Base-by-base conservation (phyloP, 345 rosid species). In the Citrus australasica region DNA sequence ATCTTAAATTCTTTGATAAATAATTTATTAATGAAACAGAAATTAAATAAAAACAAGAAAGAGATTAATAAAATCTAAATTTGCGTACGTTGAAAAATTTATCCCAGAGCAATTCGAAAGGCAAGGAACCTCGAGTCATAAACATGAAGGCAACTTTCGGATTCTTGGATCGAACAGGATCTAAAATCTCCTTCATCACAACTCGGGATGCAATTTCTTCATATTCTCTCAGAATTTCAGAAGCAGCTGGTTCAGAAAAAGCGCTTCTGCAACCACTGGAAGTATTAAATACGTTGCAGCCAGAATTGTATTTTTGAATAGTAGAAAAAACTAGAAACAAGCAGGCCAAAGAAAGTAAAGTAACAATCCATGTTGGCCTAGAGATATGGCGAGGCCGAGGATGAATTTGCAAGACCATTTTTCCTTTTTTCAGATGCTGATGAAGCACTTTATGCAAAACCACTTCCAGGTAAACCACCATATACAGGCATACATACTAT, bases 41-140 rank as follows among this genome's bases (percentile, higher is more conserved):
- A 32, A 64, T 32, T 32, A 32, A 63, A 9, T 61, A 9, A 62
- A 62, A 62, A 62, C 21, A 6, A 6, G 8, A 64, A 32, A 64
- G 9, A 28, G 9, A 64, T 53, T 17, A 64, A 30, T 30, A 6
- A 19, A 64, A 13, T 27, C 21, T 30, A 14, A 64, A 17, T 63
- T 64, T 64, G 32, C 40, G 7, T 68, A 40, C 55, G 14, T 24
- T 13, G 55, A 68, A 68, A 42, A 68, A 24, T 25, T n/a, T 40
- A 68, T 40, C 55, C 71, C 56, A 40, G 22, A 40, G 55, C 55
- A n/a, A 38, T 48, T 68, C 71, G 51, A 68, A 68, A 68, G 71
- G 71, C 55, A 68, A 40, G 25, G 71, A n/a, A 38, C 53, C 30
- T 24, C 3, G 55, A 68, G 30, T 68, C 55, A 68, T 13, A 16